Percentiles rank a stretch among this genome's conserved stretches.
phyloP scores from a whole-genome alignment of 2,329 filamentous ascomycete genomes.

The Cadophora malorum region DNA sequence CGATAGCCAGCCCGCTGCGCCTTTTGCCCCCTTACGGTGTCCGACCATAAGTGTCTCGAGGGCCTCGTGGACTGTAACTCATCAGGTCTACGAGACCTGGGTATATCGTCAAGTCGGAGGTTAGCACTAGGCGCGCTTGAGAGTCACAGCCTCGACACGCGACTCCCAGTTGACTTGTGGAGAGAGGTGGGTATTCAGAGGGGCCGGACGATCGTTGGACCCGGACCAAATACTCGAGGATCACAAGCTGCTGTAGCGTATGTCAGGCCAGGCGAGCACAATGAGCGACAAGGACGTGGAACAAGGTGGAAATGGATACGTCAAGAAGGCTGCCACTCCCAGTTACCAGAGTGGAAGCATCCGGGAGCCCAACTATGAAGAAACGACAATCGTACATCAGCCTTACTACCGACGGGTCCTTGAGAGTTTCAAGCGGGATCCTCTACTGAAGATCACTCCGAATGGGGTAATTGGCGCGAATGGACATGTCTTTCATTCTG shows the following conservation, averaged over 20 bases:
- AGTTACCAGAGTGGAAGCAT: constrained; percentile 35
- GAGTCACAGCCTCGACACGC: background rate
- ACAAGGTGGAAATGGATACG: constrained; percentile 22
- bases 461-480: constrained; percentile 45
- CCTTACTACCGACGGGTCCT: constrained; percentile 32
- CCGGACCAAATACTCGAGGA: background rate
- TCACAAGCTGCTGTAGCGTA: background rate
- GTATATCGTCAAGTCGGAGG: background rate
- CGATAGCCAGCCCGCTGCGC: constrained; percentile 1
- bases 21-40: background rate
- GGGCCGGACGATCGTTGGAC: constrained; percentile 3
- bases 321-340: constrained; percentile 18
- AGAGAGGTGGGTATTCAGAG: background rate
- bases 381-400: constrained; percentile 32
- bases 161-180: background rate
- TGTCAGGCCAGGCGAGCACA: background rate
- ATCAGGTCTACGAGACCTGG: background rate
- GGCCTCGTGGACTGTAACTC: background rate
- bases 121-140: background rate
- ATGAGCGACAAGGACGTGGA: constrained; percentile 27
- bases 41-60: background rate
- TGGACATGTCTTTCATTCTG: constrained; percentile 62
- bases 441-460: constrained; percentile 55
- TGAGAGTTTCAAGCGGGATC: constrained; percentile 43
- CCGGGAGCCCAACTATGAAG: constrained; percentile 38